These are phyloP conservation scores for Peterozyma xylosa DNA, from an alignment of 805 yeast genomes.

Conservation along the genomic window DNA sequence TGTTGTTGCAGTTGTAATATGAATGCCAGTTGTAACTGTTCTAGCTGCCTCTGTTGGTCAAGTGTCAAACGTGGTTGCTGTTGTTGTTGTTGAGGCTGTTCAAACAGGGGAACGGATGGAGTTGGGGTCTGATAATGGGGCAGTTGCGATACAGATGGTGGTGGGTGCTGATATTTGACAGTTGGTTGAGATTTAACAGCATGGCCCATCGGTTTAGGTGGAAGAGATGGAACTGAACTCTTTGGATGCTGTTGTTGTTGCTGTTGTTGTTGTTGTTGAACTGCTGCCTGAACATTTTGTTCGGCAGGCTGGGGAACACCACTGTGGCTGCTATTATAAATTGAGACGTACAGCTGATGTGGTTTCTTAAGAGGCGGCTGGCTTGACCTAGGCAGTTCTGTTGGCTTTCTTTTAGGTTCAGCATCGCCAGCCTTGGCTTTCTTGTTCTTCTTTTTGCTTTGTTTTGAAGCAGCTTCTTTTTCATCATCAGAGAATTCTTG, in stretches of 20 bases:
- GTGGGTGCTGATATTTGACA: conserved; percentile 6
- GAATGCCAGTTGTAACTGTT: conserved; percentile 4
- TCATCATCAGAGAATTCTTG: conserved; percentile 96
- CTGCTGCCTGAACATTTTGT: conserved; percentile 1
- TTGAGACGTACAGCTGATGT: conserved; percentile 1
- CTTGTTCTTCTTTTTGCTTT: conserved; percentile 53
- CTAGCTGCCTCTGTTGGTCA: background rate
- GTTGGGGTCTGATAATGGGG: conserved; percentile 5
- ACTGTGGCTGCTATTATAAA: background rate
- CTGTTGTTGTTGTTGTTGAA: conserved; percentile 6
- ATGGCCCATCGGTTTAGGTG: no score
- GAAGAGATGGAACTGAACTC: conserved; percentile 3
- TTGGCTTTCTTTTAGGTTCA: conserved; percentile 9
- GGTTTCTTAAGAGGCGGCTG: background rate
- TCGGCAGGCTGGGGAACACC: background rate
- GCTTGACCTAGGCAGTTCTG: background rate
- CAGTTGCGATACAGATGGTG: conserved; percentile 5
- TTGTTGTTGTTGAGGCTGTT: conserved; percentile 12
- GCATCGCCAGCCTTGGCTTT: conserved; percentile 27
- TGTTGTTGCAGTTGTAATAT: conserved; percentile 17
- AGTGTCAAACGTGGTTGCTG: conserved; percentile 8
- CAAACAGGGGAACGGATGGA: conserved; percentile 4
- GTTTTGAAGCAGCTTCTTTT: conserved; percentile 66
- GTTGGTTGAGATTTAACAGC: no score
- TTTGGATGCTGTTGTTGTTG: conserved; percentile 9